Base-by-base conservation (phyloP, 2,329 filamentous ascomycete species). In the Paramyrothecium roridum region DNA sequence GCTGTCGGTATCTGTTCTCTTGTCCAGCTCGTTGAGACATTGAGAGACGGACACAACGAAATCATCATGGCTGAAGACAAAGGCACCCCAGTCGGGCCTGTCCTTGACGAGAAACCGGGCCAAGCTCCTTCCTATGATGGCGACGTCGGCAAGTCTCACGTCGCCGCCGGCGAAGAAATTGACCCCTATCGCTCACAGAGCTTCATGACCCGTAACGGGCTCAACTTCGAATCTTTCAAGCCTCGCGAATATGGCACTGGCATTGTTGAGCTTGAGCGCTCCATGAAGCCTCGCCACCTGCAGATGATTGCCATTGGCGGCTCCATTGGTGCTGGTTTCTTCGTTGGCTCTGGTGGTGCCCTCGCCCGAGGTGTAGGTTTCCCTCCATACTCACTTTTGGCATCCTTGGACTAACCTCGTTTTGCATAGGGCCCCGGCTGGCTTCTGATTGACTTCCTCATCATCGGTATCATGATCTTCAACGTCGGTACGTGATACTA, bases 221-320 rank as follows among this genome's bases (percentile, higher is more conserved):
- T 76, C 48, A 74, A 68, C 61, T 40, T 67, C 16, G 65, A 72
- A 34, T 75, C 72, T 23, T 76, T 76, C 70, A 69, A 69, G 63
- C 66, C 63, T 56, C 66, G 66, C 54, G 56, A 69, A 57, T 73
- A 71, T 61, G 69, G 69, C 52, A 48, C 13, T 3, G 70, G 68
- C 48, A 23, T 66, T 22, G 60, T 69, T 49, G 71, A 76, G 59
- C 67, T 77, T 8, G 72, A 76, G 56, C 69, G 71, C 52, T 65
- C 70, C 60, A 80, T 84, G 73, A 78, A 80, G 71, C 70, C 72
- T 46, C 78, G 81, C 62, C 81, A 84, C 68, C 69, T 84, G 63
- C 79, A 84, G 68, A 83, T 83, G 80, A 83, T 83, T 67, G 79
- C 80, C 62, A 82, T 84, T 54, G 80, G 79, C 64, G 80, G 80